Evolutionary conservation across 257 asterid species (phyloP).

Genomic region (Nicotiana obtusifolia): DNA sequence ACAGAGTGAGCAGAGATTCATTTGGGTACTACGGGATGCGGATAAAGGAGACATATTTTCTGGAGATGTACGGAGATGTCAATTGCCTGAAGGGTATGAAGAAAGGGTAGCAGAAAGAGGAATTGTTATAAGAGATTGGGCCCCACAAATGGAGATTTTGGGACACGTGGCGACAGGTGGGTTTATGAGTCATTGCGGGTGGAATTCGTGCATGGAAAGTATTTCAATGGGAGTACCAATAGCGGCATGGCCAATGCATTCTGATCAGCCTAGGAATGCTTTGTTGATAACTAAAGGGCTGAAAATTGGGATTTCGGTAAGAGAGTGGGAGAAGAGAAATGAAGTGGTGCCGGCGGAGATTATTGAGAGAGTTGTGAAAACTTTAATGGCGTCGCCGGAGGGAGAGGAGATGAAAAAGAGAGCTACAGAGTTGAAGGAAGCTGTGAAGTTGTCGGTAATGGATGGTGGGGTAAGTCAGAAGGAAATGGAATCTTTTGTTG

Average conservation of each 20-base stretch:
- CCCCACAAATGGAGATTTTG: slow-evolving; percentile 18
- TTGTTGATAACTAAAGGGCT: slow-evolving; percentile 3
- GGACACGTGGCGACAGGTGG: slow-evolving; percentile 5
- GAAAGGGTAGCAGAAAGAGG: slow-evolving; percentile 14
- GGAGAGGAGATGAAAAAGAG: slow-evolving; percentile 41
- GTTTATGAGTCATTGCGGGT: slow-evolving; percentile 25
- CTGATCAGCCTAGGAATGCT: slow-evolving; percentile 22
- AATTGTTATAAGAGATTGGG: slow-evolving; percentile 18
- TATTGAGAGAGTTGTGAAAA: slow-evolving; percentile 30
- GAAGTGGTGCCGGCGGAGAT: slow-evolving; percentile 18
- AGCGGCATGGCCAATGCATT: slow-evolving; percentile 27
- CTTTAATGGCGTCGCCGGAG: slow-evolving; percentile 41
- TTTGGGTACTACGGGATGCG: slow-evolving; percentile 63
- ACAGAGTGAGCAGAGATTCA: slow-evolving; percentile 38
- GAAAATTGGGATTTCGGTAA: slow-evolving; percentile 20
- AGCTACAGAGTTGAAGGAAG: slow-evolving; percentile 28
- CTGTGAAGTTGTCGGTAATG: slow-evolving; percentile 14
- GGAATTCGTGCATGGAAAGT: slow-evolving; percentile 24
- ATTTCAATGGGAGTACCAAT: slow-evolving; percentile 24
- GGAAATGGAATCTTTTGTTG: slow-evolving; percentile 33
- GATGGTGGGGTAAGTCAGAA: slow-evolving; percentile 25
- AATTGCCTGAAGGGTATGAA: slow-evolving; percentile 23
- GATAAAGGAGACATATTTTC: slow-evolving; percentile 48
- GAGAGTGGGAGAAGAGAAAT: slow-evolving; percentile 21
- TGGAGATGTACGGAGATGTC: slow-evolving; percentile 14